Percentiles rank a stretch among this genome's conserved stretches.
Conservation (phyloP, 768 basidiomycete species). For the Tulasnella sp. region DNA sequence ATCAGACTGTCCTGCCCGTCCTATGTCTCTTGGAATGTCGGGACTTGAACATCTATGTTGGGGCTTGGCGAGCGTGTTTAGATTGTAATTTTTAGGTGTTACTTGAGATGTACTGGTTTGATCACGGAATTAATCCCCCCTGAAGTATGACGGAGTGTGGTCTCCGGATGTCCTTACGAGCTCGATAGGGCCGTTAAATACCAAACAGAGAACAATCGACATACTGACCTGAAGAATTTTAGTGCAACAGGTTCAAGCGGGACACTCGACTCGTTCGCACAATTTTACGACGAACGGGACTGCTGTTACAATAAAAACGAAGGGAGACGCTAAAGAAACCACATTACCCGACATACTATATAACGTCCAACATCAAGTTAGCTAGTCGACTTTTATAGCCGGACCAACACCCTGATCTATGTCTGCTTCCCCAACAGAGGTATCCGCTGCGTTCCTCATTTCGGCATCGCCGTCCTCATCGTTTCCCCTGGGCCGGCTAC, state of each 20-base stretch:
- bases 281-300: neutral
- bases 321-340: neutral
- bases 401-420: neutral
- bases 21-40: neutral
- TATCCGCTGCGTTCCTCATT: neutral
- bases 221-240: neutral
- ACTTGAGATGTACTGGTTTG: no score
- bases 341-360: neutral
- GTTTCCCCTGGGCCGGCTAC: neutral
- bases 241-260: neutral
- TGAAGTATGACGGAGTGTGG: no score
- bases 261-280: neutral
- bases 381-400: neutral
- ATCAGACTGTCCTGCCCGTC: neutral
- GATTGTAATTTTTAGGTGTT: no score
- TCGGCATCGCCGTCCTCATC: neutral
- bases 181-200: no score
- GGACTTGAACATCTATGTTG: neutral
- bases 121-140: no score
- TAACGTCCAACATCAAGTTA: neutral
- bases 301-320: neutral
- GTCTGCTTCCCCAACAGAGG: neutral
- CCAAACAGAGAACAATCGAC: no score
- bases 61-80: no score
- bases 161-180: no score